These are phyloP conservation scores for Flaveria brownii DNA, from an alignment of 129 eudicot genomes.

Conservation along the genomic window DNA sequence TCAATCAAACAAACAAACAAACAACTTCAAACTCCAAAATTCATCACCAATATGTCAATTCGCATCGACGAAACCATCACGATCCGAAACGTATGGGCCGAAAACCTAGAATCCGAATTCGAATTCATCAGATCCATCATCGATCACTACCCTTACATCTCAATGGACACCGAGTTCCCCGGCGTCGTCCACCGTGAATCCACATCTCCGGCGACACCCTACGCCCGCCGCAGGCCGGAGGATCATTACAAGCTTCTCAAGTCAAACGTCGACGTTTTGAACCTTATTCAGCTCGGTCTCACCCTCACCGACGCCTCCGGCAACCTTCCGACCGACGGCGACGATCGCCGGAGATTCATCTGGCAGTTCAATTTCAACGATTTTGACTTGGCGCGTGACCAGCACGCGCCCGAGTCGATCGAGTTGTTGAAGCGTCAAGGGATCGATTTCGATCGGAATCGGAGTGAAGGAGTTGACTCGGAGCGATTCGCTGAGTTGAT, in stretches of 20 bases:
- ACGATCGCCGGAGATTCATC: conserved; percentile 36
- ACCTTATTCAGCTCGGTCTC: conserved; percentile 71
- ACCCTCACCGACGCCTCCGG: conserved; percentile 70
- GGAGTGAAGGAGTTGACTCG: conserved; percentile 62
- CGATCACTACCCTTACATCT: conserved; percentile 60
- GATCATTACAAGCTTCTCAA: conserved; percentile 58
- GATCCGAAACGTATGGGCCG: conserved; percentile 71
- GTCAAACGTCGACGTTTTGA: conserved; percentile 71
- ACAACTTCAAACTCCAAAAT: neutral
- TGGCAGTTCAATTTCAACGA: conserved; percentile 85
- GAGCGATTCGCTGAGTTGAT: conserved; percentile 62
- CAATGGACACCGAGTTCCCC: conserved; percentile 97
- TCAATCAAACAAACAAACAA: neutral
- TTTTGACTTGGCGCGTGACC: conserved; percentile 60
- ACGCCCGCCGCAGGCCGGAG: conserved; percentile 28
- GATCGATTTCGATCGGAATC: conserved; percentile 60
- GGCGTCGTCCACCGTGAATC: conserved; percentile 46
- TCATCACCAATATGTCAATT: neutral
- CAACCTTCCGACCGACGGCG: conserved; percentile 59
- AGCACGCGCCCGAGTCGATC: conserved; percentile 67
- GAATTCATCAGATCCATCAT: conserved; percentile 44
- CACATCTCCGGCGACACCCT: neutral
- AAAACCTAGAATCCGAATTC: conserved; percentile 64
- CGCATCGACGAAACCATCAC: conserved; percentile 37
- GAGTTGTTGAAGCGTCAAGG: conserved; percentile 62